These are phyloP conservation scores for Cymbidium sinense DNA, from an alignment of 106 monocot genomes.

Conservation along the genomic window DNA sequence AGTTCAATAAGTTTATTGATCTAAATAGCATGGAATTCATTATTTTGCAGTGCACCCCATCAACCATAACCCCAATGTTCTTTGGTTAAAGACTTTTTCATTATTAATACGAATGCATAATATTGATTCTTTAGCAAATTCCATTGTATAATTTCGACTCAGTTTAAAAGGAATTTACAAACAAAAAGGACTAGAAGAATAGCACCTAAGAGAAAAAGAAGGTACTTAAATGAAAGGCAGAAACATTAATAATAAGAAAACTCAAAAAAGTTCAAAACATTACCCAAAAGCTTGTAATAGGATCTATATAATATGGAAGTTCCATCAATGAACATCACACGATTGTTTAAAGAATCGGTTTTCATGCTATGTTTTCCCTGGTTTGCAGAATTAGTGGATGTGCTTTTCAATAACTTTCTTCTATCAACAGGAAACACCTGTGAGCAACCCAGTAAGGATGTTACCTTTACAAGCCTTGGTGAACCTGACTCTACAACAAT, in stretches of 20 bases:
- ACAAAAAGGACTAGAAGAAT: neutral
- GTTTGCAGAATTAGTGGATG: slow-evolving; percentile 10
- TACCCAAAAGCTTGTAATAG: slow-evolving; percentile 77
- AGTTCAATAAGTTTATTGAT: neutral
- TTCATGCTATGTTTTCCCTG: neutral
- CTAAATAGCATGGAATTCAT: neutral
- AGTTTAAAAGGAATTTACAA: neutral
- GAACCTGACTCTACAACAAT: slow-evolving; percentile 5
- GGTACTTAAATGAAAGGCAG: neutral
- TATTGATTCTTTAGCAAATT: neutral
- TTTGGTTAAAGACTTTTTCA: neutral
- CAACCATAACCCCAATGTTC: neutral
- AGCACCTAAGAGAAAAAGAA: neutral
- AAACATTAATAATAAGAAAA: neutral
- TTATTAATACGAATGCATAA: neutral
- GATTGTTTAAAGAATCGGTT: slow-evolving; percentile 26
- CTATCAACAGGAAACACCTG: slow-evolving; percentile 7
- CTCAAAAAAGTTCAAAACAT: neutral
- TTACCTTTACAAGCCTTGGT: neutral
- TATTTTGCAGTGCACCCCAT: neutral
- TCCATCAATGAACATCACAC: slow-evolving; percentile 73
- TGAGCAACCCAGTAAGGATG: neutral
- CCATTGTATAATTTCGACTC: neutral
- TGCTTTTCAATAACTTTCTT: neutral
- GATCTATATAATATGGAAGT: slow-evolving; percentile 71